Evolutionary conservation across 2,329 filamentous ascomycete species (phyloP).

Genomic region (Hirsutella rhossiliensis): DNA sequence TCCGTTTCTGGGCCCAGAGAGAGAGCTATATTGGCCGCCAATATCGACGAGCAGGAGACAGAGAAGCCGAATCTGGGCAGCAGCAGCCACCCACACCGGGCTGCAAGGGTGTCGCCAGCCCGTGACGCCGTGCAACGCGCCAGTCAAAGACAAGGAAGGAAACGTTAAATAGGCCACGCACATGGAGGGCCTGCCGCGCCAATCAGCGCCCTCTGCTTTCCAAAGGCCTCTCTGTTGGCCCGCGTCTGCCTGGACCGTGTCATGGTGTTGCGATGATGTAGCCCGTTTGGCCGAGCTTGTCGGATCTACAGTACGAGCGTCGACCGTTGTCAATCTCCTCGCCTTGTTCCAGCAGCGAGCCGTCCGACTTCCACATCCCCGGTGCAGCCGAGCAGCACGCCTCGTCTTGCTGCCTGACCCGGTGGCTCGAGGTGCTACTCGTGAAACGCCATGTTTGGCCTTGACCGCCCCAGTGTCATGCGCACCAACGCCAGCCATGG

Average conservation of each 20-base stretch:
- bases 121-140: conserved; percentile 1
- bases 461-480: neutral
- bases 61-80: conserved; percentile 13
- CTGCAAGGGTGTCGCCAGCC: conserved; percentile 5
- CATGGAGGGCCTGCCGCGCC: conserved; percentile 6
- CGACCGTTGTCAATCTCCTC: too few species aligned
- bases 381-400: too few species aligned
- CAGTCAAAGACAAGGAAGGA: neutral
- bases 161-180: conserved; percentile 2
- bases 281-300: neutral
- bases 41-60: too few species aligned
- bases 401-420: too few species aligned
- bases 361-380: too few species aligned
- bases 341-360: too few species aligned
- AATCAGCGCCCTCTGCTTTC: conserved; percentile 17
- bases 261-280: conserved; percentile 1
- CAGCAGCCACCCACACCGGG: conserved; percentile 13
- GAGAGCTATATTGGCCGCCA: too few species aligned
- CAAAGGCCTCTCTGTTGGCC: conserved; percentile 14
- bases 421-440: neutral
- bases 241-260: conserved; percentile 18
- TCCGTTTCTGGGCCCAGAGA: too few species aligned
- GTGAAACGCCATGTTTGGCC: neutral
- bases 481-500: neutral
- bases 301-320: neutral